Evolutionary conservation across 2,329 filamentous ascomycete species (phyloP).

Genomic region (Exophiala alcalophila): DNA sequence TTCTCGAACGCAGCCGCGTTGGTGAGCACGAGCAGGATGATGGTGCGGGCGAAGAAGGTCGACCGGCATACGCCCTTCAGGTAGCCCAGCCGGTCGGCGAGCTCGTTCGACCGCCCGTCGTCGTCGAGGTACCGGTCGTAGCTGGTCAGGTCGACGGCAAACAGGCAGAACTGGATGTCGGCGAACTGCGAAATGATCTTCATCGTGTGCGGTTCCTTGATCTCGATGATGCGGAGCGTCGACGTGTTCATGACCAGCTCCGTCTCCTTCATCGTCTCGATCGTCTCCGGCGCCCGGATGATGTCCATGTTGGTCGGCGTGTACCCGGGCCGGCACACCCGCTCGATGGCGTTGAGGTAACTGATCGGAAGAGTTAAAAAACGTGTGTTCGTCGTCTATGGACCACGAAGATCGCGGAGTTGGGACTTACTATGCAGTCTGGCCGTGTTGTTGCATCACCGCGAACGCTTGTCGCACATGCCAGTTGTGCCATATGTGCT

Average conservation of each 20-base stretch:
- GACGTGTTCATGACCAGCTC: constrained; percentile 14
- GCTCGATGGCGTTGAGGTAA: constrained; percentile 18
- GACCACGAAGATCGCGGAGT: no score
- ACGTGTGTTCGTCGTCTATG: no score
- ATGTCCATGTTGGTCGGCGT: constrained; percentile 21
- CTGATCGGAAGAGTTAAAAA: neutral
- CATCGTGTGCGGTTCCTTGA: constrained; percentile 11
- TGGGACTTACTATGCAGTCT: constrained; percentile 16
- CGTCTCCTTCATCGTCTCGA: constrained; percentile 22
- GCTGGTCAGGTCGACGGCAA: constrained; percentile 22
- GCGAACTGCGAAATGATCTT: constrained; percentile 23
- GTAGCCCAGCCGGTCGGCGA: constrained; percentile 13
- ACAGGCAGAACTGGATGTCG: constrained; percentile 20
- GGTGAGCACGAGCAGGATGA: constrained; percentile 18
- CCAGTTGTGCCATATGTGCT: constrained; percentile 20
- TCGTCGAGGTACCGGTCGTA: constrained; percentile 21
- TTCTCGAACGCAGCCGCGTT: constrained; percentile 15
- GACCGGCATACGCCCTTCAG: constrained; percentile 14
- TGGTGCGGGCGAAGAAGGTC: constrained; percentile 11
- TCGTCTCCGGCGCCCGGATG: constrained; percentile 16
- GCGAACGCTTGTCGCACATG: constrained; percentile 18
- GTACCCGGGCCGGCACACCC: constrained; percentile 20
- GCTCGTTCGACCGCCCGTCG: constrained; percentile 6
- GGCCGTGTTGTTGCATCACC: constrained; percentile 18
- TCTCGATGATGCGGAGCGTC: constrained; percentile 15